phyloP scores from a whole-genome alignment of 129 eudicot species.

The Apium graveolens region DNA sequence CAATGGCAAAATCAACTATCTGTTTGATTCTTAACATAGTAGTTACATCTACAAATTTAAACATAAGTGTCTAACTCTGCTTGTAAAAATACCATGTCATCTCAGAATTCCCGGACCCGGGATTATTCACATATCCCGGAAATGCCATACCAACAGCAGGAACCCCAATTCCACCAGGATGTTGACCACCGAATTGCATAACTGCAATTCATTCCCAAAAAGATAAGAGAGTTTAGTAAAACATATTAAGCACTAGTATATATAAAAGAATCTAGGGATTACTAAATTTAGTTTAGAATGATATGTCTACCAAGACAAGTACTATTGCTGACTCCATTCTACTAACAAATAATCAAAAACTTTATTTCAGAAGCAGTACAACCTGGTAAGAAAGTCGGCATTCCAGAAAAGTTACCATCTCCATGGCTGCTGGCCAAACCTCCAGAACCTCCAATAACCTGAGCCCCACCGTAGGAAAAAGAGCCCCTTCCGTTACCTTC shows the following conservation, averaged over 20 bases:
- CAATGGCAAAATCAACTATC: neutral
- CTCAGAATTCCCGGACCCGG: slow-evolving; percentile 91
- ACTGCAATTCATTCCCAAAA: slow-evolving; percentile 31
- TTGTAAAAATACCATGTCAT: slow-evolving; percentile 72
- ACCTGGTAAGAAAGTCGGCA: slow-evolving; percentile 79
- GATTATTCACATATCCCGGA: slow-evolving; percentile 95
- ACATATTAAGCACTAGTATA: neutral
- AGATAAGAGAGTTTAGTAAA: neutral
- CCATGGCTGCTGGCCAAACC: slow-evolving; percentile 41
- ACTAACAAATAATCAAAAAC: neutral
- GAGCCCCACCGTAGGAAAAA: slow-evolving; percentile 49
- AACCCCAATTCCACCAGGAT: slow-evolving; percentile 95
- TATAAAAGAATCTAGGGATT: neutral
- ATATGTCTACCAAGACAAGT: neutral
- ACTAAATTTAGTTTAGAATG: slow-evolving; percentile 10
- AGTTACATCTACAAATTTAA: neutral
- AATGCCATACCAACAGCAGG: slow-evolving; percentile 99
- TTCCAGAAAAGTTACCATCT: slow-evolving; percentile 62
- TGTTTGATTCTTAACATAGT: neutral
- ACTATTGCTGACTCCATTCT: neutral
- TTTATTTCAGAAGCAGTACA: slow-evolving; percentile 5
- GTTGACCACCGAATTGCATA: slow-evolving; percentile 98
- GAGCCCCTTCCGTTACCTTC: slow-evolving; percentile 70
- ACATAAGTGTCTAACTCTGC: neutral
- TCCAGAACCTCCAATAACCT: slow-evolving; percentile 53